Evolutionary conservation across 2,329 filamentous ascomycete genomes (phyloP).

Genomic region (Basipetospora sp.): DNA sequence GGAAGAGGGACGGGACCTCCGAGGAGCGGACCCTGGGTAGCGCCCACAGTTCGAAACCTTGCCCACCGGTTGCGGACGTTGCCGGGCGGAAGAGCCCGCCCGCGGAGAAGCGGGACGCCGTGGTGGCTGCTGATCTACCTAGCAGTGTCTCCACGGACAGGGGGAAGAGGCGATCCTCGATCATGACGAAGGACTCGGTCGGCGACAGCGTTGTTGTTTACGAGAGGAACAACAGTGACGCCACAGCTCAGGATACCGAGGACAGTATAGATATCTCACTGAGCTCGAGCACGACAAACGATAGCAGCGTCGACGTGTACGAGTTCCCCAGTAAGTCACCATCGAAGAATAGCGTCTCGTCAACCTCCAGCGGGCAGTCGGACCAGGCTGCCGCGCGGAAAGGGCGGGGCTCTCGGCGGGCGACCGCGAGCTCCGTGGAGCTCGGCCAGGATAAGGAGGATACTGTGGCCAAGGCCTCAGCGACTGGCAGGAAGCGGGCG

Average conservation of each 20-base stretch:
- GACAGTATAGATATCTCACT: constrained; percentile 2
- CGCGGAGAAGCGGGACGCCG: constrained; percentile 26
- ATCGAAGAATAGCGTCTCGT: constrained; percentile 2
- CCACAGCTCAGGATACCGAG: not conserved
- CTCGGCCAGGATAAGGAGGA: constrained; percentile 8
- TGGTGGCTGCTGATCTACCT: constrained; percentile 15
- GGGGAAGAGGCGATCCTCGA: constrained; percentile 25
- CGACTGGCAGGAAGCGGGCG: constrained; percentile 23
- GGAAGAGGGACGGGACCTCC: constrained; percentile 11
- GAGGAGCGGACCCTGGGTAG: too few species aligned
- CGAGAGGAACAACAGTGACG: not conserved
- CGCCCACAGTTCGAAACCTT: too few species aligned
- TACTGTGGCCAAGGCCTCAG: constrained; percentile 9
- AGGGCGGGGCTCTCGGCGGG: constrained; percentile 5
- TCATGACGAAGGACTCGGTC: constrained; percentile 6
- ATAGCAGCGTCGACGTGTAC: constrained; percentile 30
- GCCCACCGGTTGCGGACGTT: constrained; percentile 9
- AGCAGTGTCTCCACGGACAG: constrained; percentile 23
- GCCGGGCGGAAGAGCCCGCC: constrained; percentile 28
- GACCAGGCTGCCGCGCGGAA: constrained; percentile 11
- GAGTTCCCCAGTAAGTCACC: constrained; percentile 39
- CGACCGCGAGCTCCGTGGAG: constrained; percentile 6
- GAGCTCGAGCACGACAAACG: constrained; percentile 1
- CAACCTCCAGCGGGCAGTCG: constrained; percentile 7
- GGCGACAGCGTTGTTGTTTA: not conserved